Evolutionary conservation across 1,284 basidiomycete genomes (phyloP), one percentile per base, ranked within the genome.

Genomic region (Ganoderma leucocontextum): DNA sequence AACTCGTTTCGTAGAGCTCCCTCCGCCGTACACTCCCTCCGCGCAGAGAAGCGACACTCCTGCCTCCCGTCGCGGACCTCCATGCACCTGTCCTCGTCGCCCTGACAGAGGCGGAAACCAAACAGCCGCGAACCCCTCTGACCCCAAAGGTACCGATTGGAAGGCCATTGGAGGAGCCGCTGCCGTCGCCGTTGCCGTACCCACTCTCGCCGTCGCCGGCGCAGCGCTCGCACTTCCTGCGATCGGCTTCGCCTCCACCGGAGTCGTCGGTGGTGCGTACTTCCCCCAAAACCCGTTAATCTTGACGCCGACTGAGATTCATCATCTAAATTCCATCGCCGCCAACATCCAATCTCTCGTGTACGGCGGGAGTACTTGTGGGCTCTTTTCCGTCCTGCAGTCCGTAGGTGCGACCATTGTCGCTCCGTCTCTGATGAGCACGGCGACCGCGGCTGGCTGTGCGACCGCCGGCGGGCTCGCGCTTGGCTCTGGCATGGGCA

Each of bases 321-420:
- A 22, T 39, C 10, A 13, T 59, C 35, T 10, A 69, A 65, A 65
- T 35, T 63, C 42, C 29, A 29, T 67, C 59, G 68, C 65, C 22
- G 65, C 65, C n/a, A n/a, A 2, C 1, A 12, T 60, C 17, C 64
- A 71, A 33, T 66, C 63, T 15, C 35, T 36, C 9, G 7, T 71
- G 15, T 69, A 66, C 61, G 67, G 70, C 2, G 70, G 38, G 3
- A 9, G 17, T 6, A 71, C 70, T 0, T 15, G 67, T 4, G 70
- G 70, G 5, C 10, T 66, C 0, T 68, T 71, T 33, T 68, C 70
- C 13, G 33, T 44, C 19, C 15, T 68, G 2, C 67, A 69, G 64
- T 60, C 61, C 29, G 38, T 39, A 2, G 67, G 70, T 7, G 62
- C 66, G 35, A 70, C 66, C 17, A 58, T 69, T 36, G 63, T 62